phyloP scores from a whole-genome alignment of 148 eudicot genomes.

The Rheum nobile region DNA sequence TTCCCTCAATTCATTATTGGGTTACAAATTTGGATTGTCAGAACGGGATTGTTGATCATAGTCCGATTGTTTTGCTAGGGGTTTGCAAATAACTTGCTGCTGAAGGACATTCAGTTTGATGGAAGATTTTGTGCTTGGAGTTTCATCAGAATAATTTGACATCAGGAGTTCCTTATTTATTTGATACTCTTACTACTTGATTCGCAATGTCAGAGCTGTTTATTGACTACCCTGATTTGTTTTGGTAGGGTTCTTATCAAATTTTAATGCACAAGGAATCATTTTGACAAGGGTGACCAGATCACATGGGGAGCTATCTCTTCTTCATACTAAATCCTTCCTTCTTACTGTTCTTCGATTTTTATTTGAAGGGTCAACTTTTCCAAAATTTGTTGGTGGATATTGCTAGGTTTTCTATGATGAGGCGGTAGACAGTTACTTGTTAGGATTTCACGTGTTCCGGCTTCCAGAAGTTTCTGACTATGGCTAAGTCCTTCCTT shows the following conservation, averaged over 20 bases:
- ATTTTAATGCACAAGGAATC: too few species aligned
- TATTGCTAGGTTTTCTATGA: too few species aligned
- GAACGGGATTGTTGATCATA: background rate
- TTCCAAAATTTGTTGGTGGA: background rate
- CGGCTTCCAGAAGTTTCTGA: background rate
- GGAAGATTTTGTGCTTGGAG: background rate
- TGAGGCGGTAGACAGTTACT: background rate
- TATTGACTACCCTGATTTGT: too few species aligned
- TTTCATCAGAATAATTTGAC: too few species aligned
- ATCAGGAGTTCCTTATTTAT: too few species aligned
- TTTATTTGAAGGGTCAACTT: background rate
- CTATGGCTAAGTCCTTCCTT: background rate
- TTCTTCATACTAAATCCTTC: background rate
- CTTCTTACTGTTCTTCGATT: too few species aligned
- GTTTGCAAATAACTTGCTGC: background rate
- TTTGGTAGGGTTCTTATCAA: too few species aligned
- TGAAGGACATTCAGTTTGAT: background rate
- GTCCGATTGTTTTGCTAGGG: background rate
- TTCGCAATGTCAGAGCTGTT: too few species aligned
- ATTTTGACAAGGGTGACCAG: too few species aligned
- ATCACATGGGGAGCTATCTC: background rate
- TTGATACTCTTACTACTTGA: too few species aligned
- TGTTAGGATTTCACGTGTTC: background rate
- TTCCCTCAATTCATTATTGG: background rate
- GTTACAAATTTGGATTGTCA: background rate